Evolutionary conservation across 441 rosid genomes (phyloP).

Genomic region (Biscutella laevigata): DNA sequence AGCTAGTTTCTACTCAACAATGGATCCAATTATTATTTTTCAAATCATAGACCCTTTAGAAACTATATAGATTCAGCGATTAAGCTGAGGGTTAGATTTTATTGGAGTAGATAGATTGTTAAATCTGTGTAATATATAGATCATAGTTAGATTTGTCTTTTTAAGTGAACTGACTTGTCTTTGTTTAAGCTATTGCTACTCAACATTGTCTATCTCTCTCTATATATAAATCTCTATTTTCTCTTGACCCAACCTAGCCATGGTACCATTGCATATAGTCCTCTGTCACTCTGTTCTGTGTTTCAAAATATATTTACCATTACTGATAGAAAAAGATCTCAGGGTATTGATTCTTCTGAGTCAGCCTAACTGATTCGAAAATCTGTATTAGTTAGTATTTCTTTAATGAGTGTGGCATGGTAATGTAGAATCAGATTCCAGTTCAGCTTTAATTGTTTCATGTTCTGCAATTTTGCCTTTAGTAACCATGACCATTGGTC

Average conservation of each 20-base stretch:
- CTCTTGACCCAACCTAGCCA: no score
- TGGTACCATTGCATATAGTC: no score
- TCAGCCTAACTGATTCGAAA: conserved; percentile 3
- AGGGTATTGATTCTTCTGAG: conserved; percentile 9
- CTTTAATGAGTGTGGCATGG: not conserved
- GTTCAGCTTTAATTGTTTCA: not conserved
- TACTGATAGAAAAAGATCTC: not conserved
- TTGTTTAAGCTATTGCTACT: not conserved
- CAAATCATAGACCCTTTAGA: conserved; percentile 14
- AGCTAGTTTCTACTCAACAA: conserved; percentile 25
- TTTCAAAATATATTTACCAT: not conserved
- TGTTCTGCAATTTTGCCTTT: conserved; percentile 1
- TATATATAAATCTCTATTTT: not conserved
- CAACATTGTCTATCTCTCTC: not conserved
- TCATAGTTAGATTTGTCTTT: not conserved
- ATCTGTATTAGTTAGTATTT: not conserved
- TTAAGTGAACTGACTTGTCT: not conserved
- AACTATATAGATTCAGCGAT: conserved; percentile 1
- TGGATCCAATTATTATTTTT: conserved; percentile 4
- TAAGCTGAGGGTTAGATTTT: conserved; percentile 6
- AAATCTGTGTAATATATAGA: conserved; percentile 21
- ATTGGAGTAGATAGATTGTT: conserved; percentile 11
- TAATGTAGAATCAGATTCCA: conserved; percentile 19
- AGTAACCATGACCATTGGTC: not conserved
- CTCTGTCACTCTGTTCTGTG: not conserved